These are phyloP conservation scores for Coemansia sp. DNA, from an alignment of 192 early-diverging fungal genomes.

Conservation along the genomic window DNA sequence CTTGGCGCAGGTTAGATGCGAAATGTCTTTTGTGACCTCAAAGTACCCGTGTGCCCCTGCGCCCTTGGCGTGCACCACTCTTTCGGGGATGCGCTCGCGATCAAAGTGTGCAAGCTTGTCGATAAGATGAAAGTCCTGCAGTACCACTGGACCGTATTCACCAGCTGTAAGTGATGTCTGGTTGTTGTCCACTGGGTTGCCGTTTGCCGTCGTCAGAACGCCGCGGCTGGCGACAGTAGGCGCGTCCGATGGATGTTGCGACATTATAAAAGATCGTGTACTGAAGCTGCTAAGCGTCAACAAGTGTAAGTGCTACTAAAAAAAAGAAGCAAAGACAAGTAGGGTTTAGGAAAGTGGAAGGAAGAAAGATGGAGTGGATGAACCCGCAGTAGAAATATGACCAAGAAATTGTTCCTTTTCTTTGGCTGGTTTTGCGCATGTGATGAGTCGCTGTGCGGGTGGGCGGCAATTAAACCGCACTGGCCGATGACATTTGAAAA, in stretches of 20 bases:
- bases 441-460: not conserved
- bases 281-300: not conserved
- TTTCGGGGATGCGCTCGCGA: conserved; percentile 81
- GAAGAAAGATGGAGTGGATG: not conserved
- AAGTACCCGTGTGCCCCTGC: conserved; percentile 83
- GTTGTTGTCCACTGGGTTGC: conserved; percentile 75
- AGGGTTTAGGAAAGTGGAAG: not conserved
- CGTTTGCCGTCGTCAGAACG: conserved; percentile 59
- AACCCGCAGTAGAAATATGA: not conserved
- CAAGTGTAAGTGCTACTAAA: not conserved
- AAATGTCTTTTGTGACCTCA: conserved; percentile 72
- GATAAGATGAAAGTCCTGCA: conserved; percentile 75
- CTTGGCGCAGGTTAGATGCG: conserved; percentile 69
- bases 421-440: not conserved
- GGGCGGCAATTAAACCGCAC: not conserved
- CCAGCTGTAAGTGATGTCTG: conserved; percentile 72
- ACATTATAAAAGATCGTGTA: not conserved
- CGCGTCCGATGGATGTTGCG: conserved; percentile 45
- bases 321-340: not conserved
- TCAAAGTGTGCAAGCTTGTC: conserved; percentile 84
- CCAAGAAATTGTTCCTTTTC: not conserved
- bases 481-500: not conserved
- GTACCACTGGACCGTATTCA: conserved; percentile 61
- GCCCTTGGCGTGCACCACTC: conserved; percentile 86
- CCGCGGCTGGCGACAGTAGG: conserved; percentile 44